Conservation (phyloP, 164 flowering plant species). For the Macadamia tetraphylla region DNA sequence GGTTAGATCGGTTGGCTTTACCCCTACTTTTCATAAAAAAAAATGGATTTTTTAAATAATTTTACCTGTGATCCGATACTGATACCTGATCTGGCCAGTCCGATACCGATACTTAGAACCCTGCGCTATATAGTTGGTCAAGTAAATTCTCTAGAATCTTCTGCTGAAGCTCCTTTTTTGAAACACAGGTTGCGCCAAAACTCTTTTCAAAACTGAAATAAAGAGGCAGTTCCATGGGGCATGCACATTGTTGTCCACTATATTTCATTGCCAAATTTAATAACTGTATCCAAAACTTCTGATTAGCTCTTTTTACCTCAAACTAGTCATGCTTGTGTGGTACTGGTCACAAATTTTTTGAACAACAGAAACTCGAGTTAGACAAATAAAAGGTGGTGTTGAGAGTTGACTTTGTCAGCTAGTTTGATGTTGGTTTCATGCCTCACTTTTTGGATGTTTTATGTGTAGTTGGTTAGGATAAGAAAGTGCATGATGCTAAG, state of each 20-base stretch:
- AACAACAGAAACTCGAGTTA: not conserved
- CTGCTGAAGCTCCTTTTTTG: slow-evolving; percentile 4
- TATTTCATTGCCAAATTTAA: not conserved
- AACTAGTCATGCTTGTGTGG: slow-evolving; percentile 12
- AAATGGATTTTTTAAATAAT: no score
- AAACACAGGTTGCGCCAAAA: slow-evolving; percentile 56
- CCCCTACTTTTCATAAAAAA: no score
- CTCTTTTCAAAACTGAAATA: slow-evolving; percentile 45
- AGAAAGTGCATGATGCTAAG: no score
- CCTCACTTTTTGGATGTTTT: no score
- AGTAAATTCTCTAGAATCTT: not conserved
- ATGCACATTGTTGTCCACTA: not conserved
- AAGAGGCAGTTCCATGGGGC: not conserved
- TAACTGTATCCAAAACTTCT: slow-evolving; percentile 3
- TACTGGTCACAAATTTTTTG: slow-evolving; percentile 7
- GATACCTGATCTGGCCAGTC: no score
- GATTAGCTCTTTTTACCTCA: slow-evolving; percentile 9
- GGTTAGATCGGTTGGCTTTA: no score
- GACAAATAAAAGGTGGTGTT: slow-evolving; percentile 8
- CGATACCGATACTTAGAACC: no score
- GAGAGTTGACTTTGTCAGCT: not conserved
- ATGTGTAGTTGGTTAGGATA: no score
- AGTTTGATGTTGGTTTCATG: no score
- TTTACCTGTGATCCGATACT: no score
- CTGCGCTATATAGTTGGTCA: not conserved